Evolutionary conservation across 805 yeast genomes (phyloP).

Genomic region (Limtongozyma cylindracea): DNA sequence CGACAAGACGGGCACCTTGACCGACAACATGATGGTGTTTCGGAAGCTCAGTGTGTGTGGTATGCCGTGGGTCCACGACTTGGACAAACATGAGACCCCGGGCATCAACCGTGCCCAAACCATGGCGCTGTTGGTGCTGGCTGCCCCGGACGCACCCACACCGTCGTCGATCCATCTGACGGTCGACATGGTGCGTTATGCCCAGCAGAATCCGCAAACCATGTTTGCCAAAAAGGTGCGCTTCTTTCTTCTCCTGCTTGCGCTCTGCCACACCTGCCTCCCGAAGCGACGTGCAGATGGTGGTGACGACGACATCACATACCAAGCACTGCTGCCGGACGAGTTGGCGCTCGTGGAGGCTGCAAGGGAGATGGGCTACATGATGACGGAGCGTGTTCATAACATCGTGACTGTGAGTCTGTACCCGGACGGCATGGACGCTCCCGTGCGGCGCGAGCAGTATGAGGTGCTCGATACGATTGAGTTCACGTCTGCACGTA

Average conservation of each 20-base stretch:
- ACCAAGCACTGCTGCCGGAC: conserved; percentile 93
- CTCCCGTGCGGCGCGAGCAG: conserved; percentile 32
- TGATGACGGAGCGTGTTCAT: conserved; percentile 47
- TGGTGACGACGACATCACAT: conserved; percentile 27
- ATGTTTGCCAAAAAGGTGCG: conserved; percentile 46
- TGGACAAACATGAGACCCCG: no score
- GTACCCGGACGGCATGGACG: conserved; percentile 62
- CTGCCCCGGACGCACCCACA: conserved; percentile 46
- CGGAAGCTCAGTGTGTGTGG: conserved; percentile 78
- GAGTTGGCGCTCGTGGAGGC: conserved; percentile 86
- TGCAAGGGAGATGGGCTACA: conserved; percentile 84
- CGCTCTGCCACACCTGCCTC: conserved; percentile 75
- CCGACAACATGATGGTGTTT: conserved; percentile 86
- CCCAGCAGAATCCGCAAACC: no score
- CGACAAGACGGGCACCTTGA: conserved; percentile 92
- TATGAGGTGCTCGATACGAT: conserved; percentile 61
- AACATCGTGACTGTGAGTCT: conserved; percentile 39
- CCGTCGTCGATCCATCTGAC: no score
- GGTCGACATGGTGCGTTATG: no score
- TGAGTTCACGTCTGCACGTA: conserved; percentile 71
- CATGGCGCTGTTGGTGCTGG: conserved; percentile 51
- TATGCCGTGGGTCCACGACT: conserved; percentile 67
- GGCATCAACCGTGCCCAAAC: conserved; percentile 16
- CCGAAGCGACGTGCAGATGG: conserved; percentile 14
- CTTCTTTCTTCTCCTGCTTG: conserved; percentile 59